Base-by-base conservation (phyloP, 164 flowering plant species). In the Nelumbo lutea region DNA sequence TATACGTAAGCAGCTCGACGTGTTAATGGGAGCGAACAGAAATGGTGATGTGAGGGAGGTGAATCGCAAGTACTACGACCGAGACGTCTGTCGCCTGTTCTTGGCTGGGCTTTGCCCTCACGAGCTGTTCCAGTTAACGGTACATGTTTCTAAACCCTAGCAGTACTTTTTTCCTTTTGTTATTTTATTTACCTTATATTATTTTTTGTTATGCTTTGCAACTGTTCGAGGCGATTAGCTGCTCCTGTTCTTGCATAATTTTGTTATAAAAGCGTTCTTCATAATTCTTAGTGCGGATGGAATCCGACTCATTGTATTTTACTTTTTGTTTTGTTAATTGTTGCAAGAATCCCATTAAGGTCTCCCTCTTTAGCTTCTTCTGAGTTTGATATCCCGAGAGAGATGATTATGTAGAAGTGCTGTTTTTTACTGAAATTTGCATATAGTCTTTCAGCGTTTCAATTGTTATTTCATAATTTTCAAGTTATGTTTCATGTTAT, bases 61-160 rank as follows among this genome's bases (percentile, higher is more conserved):
- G 27, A 92, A 88, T 70, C 90, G 96, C 47, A 91, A 90, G 84
- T 92, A 92, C 78, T 89, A 83, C 80, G 98, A 95, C 78, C 96
- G 97, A n/a, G 97, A 95, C 61, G 97, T 95, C 47, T 95, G 98
- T 71, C 98, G 96, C 70, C 86, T 95, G 68, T 95, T 50, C 83
- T 75, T 95, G 48, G 88, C 85, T 65, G 98, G 97, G n/a, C 97
- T 95, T 42, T 95, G 98, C 76, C 98, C 98, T 76, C 97, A 95
- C 82, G 98, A 95, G 64, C 94, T 95, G 64, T 95, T 95, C 78
- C 98, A 92, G 58, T 70, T 95, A 48, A 95, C 98, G 79, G 98
- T 91, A 80, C 65, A 14, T 10, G 1, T 58, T 64, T n/a, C 14
- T 5, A 42, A 58, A 48, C 59, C 59, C 63, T 65, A 59, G 62